A percentile compares a stretch with the other conserved stretches of the same genome.
phyloP scores from a whole-genome alignment of 441 rosid species.

The Croton laevigatus region DNA sequence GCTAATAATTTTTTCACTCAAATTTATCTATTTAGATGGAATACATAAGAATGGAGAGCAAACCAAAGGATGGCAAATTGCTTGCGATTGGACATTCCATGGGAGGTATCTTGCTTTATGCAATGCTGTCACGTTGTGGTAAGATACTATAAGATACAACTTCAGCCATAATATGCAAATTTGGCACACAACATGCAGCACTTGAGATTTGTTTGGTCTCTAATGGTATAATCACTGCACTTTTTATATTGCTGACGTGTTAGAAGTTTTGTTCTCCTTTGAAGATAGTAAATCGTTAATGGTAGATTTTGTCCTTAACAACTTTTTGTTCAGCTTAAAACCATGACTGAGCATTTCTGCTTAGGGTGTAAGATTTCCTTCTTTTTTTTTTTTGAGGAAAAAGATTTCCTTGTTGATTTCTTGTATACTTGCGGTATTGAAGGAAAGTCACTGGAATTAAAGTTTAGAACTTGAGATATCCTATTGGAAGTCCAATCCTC shows the following conservation, averaged over 20 bases:
- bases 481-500: neutral
- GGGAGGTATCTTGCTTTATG: conserved; percentile 97
- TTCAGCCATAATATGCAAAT: neutral
- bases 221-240: neutral
- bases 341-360: neutral
- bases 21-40: conserved; percentile 56
- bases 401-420: neutral
- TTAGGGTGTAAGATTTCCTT: neutral
- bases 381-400: neutral
- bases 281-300: conserved; percentile 1
- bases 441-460: neutral
- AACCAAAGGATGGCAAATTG: conserved; percentile 60
- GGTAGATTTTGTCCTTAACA: neutral
- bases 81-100: conserved; percentile 83
- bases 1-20: conserved; percentile 17
- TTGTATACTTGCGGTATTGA: neutral
- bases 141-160: conserved; percentile 25
- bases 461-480: neutral
- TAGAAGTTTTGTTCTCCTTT: neutral
- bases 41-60: conserved; percentile 59
- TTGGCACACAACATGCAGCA: neutral
- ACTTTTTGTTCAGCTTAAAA: neutral
- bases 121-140: conserved; percentile 71
- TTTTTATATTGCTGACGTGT: neutral
- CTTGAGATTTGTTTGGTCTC: neutral